These are phyloP conservation scores for Pyronema domesticum DNA, from an alignment of 495 filamentous ascomycete genomes.

Conservation along the genomic window DNA sequence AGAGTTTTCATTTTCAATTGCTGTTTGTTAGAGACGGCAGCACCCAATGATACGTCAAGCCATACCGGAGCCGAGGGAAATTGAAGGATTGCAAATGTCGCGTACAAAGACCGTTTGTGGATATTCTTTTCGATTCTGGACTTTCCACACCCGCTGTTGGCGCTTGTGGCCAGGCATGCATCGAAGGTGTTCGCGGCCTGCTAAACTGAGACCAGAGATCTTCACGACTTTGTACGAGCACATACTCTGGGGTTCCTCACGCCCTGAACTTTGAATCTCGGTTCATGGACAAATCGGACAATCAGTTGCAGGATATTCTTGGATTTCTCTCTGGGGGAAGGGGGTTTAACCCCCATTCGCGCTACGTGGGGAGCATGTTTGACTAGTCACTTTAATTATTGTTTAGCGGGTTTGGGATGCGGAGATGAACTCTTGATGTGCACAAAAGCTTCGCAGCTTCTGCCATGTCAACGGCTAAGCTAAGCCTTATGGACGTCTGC, in stretches of 20 bases:
- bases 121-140: not conserved
- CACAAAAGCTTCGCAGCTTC: no score
- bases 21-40: not conserved
- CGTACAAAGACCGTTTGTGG: not conserved
- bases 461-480: no score
- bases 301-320: not conserved
- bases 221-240: not conserved
- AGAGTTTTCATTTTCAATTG: no score
- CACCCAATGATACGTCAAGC: not conserved
- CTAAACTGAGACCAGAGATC: not conserved
- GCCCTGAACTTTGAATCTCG: not conserved
- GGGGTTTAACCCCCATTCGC: no score
- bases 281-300: not conserved
- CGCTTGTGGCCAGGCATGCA: not conserved
- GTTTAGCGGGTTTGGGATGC: no score
- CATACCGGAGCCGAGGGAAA: not conserved
- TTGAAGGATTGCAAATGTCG: not conserved
- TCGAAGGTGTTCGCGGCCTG: not conserved
- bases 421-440: no score
- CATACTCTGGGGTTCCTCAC: not conserved
- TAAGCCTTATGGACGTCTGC: no score
- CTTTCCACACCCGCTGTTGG: not conserved
- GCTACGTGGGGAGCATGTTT: no score
- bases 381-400: no score
- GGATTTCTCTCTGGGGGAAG: no score